phyloP scores from a whole-genome alignment of 257 asterid genomes.

The Penstemon barbatus region DNA sequence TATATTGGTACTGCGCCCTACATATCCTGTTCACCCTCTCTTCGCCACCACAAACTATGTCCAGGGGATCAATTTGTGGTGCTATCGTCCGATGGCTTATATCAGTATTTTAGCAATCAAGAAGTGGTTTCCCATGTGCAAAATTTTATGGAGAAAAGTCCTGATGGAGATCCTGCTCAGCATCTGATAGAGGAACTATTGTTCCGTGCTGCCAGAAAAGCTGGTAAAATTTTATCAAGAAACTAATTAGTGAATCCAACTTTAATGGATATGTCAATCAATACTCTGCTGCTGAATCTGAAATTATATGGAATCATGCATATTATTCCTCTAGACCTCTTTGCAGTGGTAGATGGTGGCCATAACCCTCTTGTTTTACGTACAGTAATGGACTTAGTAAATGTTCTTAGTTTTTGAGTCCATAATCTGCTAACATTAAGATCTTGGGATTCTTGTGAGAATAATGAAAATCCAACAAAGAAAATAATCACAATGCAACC shows the following conservation, averaged over 20 bases:
- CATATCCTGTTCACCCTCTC: slow-evolving; percentile 84
- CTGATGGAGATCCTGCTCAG: slow-evolving; percentile 99
- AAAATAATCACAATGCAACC: too few relatives aligned
- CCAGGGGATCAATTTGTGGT: slow-evolving; percentile 92
- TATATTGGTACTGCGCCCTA: slow-evolving; percentile 93
- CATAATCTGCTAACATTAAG: slow-evolving; percentile 16
- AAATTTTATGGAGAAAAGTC: slow-evolving; percentile 88
- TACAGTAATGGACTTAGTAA: slow-evolving; percentile 1
- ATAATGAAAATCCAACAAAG: neutral
- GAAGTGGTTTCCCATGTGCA: slow-evolving; percentile 88
- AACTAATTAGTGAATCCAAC: slow-evolving; percentile 6
- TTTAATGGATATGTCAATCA: slow-evolving; percentile 17
- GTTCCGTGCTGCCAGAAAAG: slow-evolving; percentile 94
- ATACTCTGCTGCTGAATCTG: neutral
- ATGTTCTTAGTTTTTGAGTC: neutral
- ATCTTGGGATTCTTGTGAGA: neutral
- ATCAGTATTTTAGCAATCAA: slow-evolving; percentile 91
- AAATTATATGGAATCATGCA: neutral
- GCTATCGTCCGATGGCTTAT: slow-evolving; percentile 95
- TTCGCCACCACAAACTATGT: slow-evolving; percentile 83
- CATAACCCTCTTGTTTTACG: neutral
- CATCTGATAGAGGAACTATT: slow-evolving; percentile 93
- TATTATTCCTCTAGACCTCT: slow-evolving; percentile 12
- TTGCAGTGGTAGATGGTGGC: slow-evolving; percentile 19
- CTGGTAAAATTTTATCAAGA: slow-evolving; percentile 52